Evolutionary conservation across 306 rosid genomes (phyloP), one percentile per base, ranked within the genome.

Genomic region (Casuarina equisetifolia): DNA sequence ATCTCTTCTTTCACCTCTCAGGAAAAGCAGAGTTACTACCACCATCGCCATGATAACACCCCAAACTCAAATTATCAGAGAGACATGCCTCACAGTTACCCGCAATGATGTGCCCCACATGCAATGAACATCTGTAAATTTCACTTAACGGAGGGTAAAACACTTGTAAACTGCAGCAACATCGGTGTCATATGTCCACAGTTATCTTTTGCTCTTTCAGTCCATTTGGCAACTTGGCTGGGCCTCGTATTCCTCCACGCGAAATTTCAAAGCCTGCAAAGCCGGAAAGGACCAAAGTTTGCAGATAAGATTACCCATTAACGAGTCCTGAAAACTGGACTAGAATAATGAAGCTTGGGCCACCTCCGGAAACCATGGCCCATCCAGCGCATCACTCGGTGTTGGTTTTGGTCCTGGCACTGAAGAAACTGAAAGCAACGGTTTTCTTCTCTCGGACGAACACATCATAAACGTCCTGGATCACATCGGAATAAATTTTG

Each of bases 41-140:
- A 71, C 81, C 78, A 9, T 16, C 35, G 51, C 25, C 17, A 80
- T 75, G 66, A 75, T 74, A 54, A 54, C 48, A 46, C 73, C 49
- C 48, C 36, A 46, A 70, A 45, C 51, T 9, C 74, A 74, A 54
- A 58, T 36, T 32, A 69, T 57, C 58, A 20, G 15, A 75, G 76
- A 80, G 13, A 48, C 51, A 48, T 48, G 51, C 51, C 51, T 48
- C 11, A 58, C 64, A 19, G 12, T 58, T 58, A 3, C 16, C 38
- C 35, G 15, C 64, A 58, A 58, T 58, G 64, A 58, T 58, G 64
- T 12, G 0, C 12, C 25, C 39, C 64, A 58, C 64, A 58, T 58
- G 64, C 64, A 25, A 58, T 25, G 39, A 8, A 15, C 64, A n/a
- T 58, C 10, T 58, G 64, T 25, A 25, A 25, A 25, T 25, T 25